Conservation (phyloP, 495 filamentous ascomycete species). For the Cercophora sp. region DNA sequence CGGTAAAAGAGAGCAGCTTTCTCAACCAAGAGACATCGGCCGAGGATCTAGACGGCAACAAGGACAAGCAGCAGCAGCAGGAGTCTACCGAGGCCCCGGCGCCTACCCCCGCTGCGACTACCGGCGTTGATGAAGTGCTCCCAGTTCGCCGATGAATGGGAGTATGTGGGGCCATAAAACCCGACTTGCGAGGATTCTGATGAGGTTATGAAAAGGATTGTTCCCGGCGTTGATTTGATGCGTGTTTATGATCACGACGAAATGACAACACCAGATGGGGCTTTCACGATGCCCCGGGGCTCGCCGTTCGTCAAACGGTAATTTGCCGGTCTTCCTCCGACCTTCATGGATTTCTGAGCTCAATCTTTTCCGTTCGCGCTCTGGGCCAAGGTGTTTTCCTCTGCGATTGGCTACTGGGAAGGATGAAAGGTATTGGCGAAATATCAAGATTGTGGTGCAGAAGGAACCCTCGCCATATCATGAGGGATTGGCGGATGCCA, state of each 20-base stretch:
- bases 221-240: too few relatives aligned
- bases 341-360: too few relatives aligned
- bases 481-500: background rate
- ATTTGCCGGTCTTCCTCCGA: too few relatives aligned
- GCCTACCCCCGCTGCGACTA: conserved; percentile 11
- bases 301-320: too few relatives aligned
- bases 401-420: background rate
- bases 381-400: background rate
- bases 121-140: conserved; percentile 48
- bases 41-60: conserved; percentile 47
- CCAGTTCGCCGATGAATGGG: background rate
- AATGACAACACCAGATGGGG: too few relatives aligned
- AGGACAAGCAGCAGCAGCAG: conserved; percentile 13
- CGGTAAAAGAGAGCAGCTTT: conserved; percentile 82
- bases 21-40: conserved; percentile 70
- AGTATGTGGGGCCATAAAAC: too few relatives aligned
- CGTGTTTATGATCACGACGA: too few relatives aligned
- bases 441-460: conserved; percentile 2
- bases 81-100: conserved; percentile 13
- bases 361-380: background rate
- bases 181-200: too few relatives aligned
- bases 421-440: background rate
- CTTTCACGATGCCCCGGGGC: too few relatives aligned
- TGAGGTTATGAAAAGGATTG: too few relatives aligned
- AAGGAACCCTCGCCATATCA: background rate